Base-by-base conservation (phyloP, 495 filamentous ascomycete genomes). In the Aspergillus egyptiacus region DNA sequence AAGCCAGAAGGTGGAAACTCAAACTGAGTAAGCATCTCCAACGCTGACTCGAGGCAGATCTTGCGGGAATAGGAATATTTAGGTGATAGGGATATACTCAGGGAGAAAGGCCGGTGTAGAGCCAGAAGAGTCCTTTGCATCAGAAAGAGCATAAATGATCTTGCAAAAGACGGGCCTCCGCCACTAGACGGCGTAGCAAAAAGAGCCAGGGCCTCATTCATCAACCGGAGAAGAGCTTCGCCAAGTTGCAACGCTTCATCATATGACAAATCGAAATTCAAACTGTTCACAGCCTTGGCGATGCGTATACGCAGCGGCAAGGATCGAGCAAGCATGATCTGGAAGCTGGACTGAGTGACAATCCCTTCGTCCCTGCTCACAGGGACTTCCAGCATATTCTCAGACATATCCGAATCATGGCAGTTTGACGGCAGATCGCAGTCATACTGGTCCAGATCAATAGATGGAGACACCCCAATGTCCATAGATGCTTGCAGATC, bases 31-130 rank as follows among this genome's bases (percentile, higher is more conserved):
- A 80, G 55, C 19, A 80, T 69, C 15, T 73, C 67, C 22, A 79
- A 54, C 0, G 75, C 70, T 13, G 66, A 58, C 24, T 83, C 80
- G 0, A 82, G 55, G 32, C 70, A 69, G 6, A 75, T 57, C 53
- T 79, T 82, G 5, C 70, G 74, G 4, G 79, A 82, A 55, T 74
- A 82, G 27, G 76, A 74, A 54, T 73, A 82, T 48, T 74, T 58
- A 0, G 74, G 76, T 13, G 78, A 69, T 8, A 60, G 54, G 7
- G 62, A 63, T 14, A 78, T 73, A 46, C 75, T 69, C 14, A 65
- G 60, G 6, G 74, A 71, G 49, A 78, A 82, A 0, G 76, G 72
- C 10, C 69, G 64, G 48, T 83, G 79, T 0, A 83, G 60, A 4
- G 70, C 59, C 9, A 82, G 62, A 5, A 81, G 48, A 30, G 77